A percentile compares a stretch with the other conserved stretches of the same genome.
These are phyloP conservation scores for Cyberlindnera veronae DNA, from an alignment of 805 yeast species.

Conservation along the genomic window DNA sequence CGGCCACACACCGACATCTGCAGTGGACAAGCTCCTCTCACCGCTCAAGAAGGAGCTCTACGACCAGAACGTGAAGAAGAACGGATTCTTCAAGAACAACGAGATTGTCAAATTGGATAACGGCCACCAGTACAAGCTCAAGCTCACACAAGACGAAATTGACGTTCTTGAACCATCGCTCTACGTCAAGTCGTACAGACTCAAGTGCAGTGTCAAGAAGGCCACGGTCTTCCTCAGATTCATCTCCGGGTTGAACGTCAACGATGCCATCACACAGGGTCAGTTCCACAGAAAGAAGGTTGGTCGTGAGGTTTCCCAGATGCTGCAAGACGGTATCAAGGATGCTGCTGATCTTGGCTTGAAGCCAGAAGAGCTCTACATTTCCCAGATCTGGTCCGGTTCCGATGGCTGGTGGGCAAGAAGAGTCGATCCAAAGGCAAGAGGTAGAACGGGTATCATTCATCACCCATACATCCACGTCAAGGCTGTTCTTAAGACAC, in stretches of 20 bases:
- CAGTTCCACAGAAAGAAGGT: conserved; percentile 82
- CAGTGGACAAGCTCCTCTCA: conserved; percentile 54
- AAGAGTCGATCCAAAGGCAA: conserved; percentile 78
- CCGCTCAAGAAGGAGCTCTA: conserved; percentile 72
- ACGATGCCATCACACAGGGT: conserved; percentile 84
- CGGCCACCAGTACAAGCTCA: conserved; percentile 51
- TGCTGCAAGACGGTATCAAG: conserved; percentile 67
- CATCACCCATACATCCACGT: conserved; percentile 78
- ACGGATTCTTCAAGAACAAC: conserved; percentile 66
- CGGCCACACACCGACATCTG: conserved; percentile 47
- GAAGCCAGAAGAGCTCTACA: conserved; percentile 58
- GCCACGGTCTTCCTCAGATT: conserved; percentile 77
- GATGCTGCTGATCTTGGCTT: conserved; percentile 51
- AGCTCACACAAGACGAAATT: conserved; percentile 60
- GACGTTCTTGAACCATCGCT: conserved; percentile 84
- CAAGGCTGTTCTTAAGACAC: conserved; percentile 68
- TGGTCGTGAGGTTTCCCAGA: conserved; percentile 71
- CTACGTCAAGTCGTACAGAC: conserved; percentile 74
- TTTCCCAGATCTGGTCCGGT: conserved; percentile 87
- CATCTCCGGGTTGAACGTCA: conserved; percentile 64
- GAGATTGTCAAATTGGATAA: conserved; percentile 41
- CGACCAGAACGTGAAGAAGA: conserved; percentile 50
- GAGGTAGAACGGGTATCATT: conserved; percentile 84
- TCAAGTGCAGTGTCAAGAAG: conserved; percentile 86
- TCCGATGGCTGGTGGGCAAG: conserved; percentile 75